These are phyloP conservation scores for Stereocaulon alpinum DNA, from an alignment of 495 filamentous ascomycete species.

Conservation along the genomic window DNA sequence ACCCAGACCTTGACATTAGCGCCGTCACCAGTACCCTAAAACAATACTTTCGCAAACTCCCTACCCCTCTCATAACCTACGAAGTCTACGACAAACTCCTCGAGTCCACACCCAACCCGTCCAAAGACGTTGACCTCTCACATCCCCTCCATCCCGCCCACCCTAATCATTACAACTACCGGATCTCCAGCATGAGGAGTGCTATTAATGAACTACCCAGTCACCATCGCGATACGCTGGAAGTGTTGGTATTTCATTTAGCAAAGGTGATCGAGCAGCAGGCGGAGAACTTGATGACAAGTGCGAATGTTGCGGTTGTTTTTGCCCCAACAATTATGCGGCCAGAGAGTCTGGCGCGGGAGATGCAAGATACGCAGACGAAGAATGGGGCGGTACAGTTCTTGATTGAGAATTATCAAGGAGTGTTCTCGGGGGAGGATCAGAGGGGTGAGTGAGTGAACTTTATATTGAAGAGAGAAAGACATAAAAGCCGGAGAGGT, in stretches of 20 bases:
- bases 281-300: constrained; percentile 84
- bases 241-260: constrained; percentile 91
- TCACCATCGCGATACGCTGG: constrained; percentile 77
- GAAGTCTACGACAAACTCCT: constrained; percentile 85
- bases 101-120: constrained; percentile 43
- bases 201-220: constrained; percentile 67
- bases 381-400: constrained; percentile 88
- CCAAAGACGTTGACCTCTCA: constrained; percentile 16
- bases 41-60: constrained; percentile 94
- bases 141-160: constrained; percentile 24
- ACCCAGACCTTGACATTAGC: constrained; percentile 88
- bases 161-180: constrained; percentile 30
- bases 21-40: constrained; percentile 93
- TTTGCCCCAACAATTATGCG: constrained; percentile 98
- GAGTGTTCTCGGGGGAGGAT: constrained; percentile 45
- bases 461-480: background rate
- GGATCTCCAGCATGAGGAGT: constrained; percentile 56
- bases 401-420: constrained; percentile 74
- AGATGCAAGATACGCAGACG: constrained; percentile 90
- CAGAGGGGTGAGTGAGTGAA: background rate
- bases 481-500: background rate
- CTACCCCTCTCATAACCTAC: constrained; percentile 81
- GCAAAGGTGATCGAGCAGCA: constrained; percentile 75
- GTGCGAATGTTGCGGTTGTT: constrained; percentile 89
- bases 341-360: constrained; percentile 73